Conservation (phyloP, 441 rosid species). For the Gossypium schwendimanii region DNA sequence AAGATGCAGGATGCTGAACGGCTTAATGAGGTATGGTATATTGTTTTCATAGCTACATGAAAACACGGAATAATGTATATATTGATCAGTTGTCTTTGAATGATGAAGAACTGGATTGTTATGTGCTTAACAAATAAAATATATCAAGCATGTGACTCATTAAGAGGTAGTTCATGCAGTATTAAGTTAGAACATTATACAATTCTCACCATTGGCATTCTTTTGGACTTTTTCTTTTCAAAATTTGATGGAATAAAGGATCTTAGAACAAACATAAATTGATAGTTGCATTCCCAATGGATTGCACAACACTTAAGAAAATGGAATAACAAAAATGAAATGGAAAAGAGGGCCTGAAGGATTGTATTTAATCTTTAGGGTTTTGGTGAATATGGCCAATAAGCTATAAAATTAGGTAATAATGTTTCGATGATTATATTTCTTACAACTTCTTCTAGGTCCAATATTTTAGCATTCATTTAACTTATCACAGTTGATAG, state of each 20-base stretch:
- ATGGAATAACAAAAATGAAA: not conserved
- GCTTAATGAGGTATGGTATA: conserved; percentile 65
- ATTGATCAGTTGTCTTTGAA: not conserved
- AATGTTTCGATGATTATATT: not conserved
- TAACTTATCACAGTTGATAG: not conserved
- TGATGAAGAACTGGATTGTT: not conserved
- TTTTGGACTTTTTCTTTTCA: not conserved
- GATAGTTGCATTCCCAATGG: not conserved
- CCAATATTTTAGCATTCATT: not conserved
- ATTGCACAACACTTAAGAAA: not conserved
- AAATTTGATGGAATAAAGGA: not conserved
- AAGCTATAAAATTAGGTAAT: not conserved
- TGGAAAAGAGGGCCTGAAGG: not conserved
- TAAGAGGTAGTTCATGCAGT: not conserved
- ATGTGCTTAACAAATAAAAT: not conserved
- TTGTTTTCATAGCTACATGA: conserved; percentile 2
- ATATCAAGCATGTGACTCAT: not conserved
- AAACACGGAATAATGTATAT: not conserved
- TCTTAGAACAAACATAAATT: not conserved
- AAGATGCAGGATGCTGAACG: conserved; percentile 96
- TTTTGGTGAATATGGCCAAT: not conserved
- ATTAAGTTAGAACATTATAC: not conserved
- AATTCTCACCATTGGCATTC: not conserved
- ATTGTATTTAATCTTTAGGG: not conserved
- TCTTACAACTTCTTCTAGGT: not conserved